These are phyloP conservation scores for Saccharomyces hybrid DNA, from an alignment of 1,139 yeast species.

Conservation along the genomic window DNA sequence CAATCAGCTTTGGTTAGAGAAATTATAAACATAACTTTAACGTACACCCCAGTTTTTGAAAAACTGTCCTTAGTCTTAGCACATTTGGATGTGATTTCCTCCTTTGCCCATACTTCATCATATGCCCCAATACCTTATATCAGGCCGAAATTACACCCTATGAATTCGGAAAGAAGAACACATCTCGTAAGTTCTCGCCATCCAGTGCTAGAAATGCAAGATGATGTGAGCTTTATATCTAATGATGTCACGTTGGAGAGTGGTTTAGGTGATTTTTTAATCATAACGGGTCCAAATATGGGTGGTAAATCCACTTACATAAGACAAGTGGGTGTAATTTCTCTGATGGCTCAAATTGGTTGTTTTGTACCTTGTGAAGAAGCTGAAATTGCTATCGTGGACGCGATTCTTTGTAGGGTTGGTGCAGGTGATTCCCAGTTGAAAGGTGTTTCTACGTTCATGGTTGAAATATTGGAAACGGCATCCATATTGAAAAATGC, in stretches of 20 bases:
- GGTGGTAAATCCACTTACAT: constrained; percentile 96
- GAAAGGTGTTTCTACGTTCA: constrained; percentile 92
- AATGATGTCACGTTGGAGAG: constrained; percentile 62
- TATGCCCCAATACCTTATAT: constrained; percentile 78
- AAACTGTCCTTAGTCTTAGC: constrained; percentile 58
- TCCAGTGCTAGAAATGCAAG: constrained; percentile 89
- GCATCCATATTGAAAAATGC: constrained; percentile 87
- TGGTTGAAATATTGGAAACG: constrained; percentile 97
- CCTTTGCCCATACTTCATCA: constrained; percentile 81
- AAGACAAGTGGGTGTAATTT: constrained; percentile 83
- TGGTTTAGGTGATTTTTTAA: constrained; percentile 55
- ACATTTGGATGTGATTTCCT: constrained; percentile 70
- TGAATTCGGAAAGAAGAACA: constrained; percentile 47
- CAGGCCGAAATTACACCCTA: constrained; percentile 57
- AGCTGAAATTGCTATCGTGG: constrained; percentile 77
- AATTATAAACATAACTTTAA: constrained; percentile 67
- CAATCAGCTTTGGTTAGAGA: constrained; percentile 76
- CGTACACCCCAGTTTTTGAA: constrained; percentile 72
- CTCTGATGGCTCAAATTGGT: constrained; percentile 86
- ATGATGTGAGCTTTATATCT: constrained; percentile 77
- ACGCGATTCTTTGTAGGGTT: constrained; percentile 90
- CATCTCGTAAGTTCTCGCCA: constrained; percentile 71
- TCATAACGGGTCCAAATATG: constrained; percentile 97
- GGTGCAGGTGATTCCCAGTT: constrained; percentile 98
- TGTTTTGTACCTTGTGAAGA: constrained; percentile 74